Conservation (phyloP, 1,284 basidiomycete genomes). For the Ceratobasidium sp. region DNA sequence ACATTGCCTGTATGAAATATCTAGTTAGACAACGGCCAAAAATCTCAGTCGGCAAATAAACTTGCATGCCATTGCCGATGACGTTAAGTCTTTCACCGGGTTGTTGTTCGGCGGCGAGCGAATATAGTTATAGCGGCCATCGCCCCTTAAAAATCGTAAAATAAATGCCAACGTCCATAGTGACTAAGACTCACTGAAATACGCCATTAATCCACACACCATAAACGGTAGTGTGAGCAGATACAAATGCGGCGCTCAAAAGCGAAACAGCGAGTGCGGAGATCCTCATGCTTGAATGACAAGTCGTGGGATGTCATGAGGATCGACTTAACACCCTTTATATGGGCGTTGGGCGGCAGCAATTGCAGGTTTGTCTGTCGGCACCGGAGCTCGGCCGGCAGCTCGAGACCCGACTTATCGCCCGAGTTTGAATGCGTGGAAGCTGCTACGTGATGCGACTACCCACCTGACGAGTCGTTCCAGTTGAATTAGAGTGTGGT, state of each 20-base stretch:
- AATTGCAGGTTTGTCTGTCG: neutral
- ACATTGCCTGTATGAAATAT: conserved; percentile 25
- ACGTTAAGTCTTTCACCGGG: conserved; percentile 44
- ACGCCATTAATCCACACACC: conserved; percentile 44
- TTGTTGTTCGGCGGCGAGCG: conserved; percentile 44
- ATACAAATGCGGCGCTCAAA: conserved; percentile 33
- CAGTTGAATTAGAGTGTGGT: neutral
- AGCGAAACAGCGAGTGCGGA: conserved; percentile 27
- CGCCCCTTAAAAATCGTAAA: conserved; percentile 12
- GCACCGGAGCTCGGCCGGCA: conserved; percentile 14
- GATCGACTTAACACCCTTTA: conserved; percentile 1
- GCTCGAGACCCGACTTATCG: conserved; percentile 12
- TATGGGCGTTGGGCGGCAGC: neutral
- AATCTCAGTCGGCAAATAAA: neutral
- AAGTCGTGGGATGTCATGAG: neutral
- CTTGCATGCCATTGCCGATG: conserved; percentile 43
- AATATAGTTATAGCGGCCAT: conserved; percentile 43
- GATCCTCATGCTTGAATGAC: conserved; percentile 19
- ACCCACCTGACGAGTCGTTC: conserved; percentile 2
- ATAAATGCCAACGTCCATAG: too few relatives aligned
- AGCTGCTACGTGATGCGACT: neutral
- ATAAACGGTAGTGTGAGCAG: conserved; percentile 37
- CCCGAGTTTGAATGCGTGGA: neutral
- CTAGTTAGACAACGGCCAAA: neutral
- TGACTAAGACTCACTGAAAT: conserved; percentile 31